Base-by-base conservation (phyloP, 139 green algal species). In the Asterochloris erici region DNA sequence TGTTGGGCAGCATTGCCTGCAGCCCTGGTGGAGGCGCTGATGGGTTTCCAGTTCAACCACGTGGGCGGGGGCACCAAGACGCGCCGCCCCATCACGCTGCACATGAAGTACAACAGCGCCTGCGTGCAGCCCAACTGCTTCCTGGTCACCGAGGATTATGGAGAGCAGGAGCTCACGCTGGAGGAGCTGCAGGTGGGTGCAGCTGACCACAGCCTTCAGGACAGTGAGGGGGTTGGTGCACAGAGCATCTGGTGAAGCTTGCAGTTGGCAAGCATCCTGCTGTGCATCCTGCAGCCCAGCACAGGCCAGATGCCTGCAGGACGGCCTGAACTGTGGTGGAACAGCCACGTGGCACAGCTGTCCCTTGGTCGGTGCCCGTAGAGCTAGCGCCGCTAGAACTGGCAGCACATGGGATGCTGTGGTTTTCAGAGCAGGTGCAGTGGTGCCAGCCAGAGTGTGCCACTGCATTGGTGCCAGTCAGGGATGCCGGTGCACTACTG, bases 31-130 rank as follows among this genome's bases (percentile, higher is more conserved):
- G 96, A 99, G 87, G 96, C 96, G 0, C 88, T 99, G 29, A 98
- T 99, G 95, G 95, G 94, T 13, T 98, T 98, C 88, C 94, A 99
- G 89, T 99, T 99, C 91, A 99, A 99, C 87, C 92, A 97, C 81
- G 96, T 99, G 12, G 96, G 96, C 1, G 96, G 96, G 11, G 96
- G 96, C 78, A 99, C 96, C 64, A 99, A 98, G 86, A 99, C 96
- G 11, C 87, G 96, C 16, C 88, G 96, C 10, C 96, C 96, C 61
- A 98, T 99, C 84, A 94, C 94, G 10, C 91, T 99, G 78, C 93
- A 99, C 86, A 99, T 99, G 96, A 97, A 98, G 88, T 98, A 98
- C 90, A 97, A 98, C 82, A 79, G 83, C 9, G 85, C 88, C 1
- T 97, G 93, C 85, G 85, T 90, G 28, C 87, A 93, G 85, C 94